These are phyloP conservation scores for Nigrospora sphaerica DNA, from an alignment of 2,329 filamentous ascomycete species.

Conservation along the genomic window DNA sequence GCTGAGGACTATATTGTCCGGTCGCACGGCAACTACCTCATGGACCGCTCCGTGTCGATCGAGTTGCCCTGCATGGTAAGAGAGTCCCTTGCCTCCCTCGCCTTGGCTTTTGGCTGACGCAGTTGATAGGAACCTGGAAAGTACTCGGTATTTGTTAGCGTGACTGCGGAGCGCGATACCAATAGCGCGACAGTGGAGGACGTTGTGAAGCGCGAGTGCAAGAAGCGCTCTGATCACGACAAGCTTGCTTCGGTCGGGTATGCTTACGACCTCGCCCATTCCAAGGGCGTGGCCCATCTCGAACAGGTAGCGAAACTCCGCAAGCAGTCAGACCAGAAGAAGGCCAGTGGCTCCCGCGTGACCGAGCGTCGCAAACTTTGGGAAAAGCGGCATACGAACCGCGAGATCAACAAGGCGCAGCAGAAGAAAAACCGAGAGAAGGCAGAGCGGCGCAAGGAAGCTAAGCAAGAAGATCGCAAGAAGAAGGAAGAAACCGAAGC, in stretches of 20 bases:
- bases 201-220: conserved; percentile 45
- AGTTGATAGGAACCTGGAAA: conserved; percentile 34
- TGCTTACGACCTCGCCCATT: conserved; percentile 54
- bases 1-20: conserved; percentile 54
- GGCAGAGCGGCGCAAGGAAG: conserved; percentile 23
- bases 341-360: conserved; percentile 38
- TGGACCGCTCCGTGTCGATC: conserved; percentile 51
- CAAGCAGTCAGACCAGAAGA: conserved; percentile 40
- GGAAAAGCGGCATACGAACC: conserved; percentile 35
- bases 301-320: conserved; percentile 41
- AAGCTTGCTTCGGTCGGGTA: conserved; percentile 52
- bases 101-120: neutral
- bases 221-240: conserved; percentile 42
- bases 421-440: conserved; percentile 31
- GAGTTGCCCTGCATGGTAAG: conserved; percentile 44
- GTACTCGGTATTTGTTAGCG: conserved; percentile 50
- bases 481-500: conserved; percentile 28
- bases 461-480: conserved; percentile 28
- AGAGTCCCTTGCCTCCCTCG: neutral
- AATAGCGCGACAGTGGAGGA: conserved; percentile 41
- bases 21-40: conserved; percentile 50
- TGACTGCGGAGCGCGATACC: conserved; percentile 41
- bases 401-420: conserved; percentile 29
- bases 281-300: conserved; percentile 46
- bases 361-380: conserved; percentile 40